Conservation (phyloP, 2,329 filamentous ascomycete genomes). For the Corinectria fuckeliana region DNA sequence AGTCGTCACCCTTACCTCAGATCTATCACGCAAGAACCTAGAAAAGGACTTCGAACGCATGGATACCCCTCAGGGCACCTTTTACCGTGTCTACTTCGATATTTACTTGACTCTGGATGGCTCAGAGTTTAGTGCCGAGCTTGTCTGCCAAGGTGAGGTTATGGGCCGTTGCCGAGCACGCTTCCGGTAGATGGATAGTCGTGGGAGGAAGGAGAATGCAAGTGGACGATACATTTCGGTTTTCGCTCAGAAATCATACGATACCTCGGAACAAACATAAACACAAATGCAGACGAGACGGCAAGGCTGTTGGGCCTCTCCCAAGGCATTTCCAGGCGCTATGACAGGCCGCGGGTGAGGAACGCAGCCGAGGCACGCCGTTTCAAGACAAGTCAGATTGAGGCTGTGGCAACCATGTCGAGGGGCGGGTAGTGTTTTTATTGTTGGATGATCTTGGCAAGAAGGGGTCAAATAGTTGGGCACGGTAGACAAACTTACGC, state of each 20-base stretch:
- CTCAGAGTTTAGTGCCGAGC: slow-evolving; percentile 95
- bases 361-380: slow-evolving; percentile 6
- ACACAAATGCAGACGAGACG: slow-evolving; percentile 11
- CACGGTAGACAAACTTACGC: slow-evolving; percentile 23
- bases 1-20: slow-evolving; percentile 95
- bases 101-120: slow-evolving; percentile 94
- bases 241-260: slow-evolving; percentile 35
- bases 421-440: not conserved
- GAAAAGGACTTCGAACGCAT: slow-evolving; percentile 99
- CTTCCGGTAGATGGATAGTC: slow-evolving; percentile 65
- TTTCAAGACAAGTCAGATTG: slow-evolving; percentile 1
- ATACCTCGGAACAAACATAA: slow-evolving; percentile 36
- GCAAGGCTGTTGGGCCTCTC: not conserved
- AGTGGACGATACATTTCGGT: slow-evolving; percentile 34
- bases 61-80: slow-evolving; percentile 97
- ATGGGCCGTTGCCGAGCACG: slow-evolving; percentile 96
- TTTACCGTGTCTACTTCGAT: slow-evolving; percentile 83
- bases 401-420: slow-evolving; percentile 13
- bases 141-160: slow-evolving; percentile 98
- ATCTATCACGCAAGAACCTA: slow-evolving; percentile 95
- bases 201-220: slow-evolving; percentile 16
- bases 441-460: slow-evolving; percentile 21
- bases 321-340: not conserved
- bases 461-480: slow-evolving; percentile 16
- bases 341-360: slow-evolving; percentile 5